phyloP scores from a whole-genome alignment of 31 red algal species.

The Asparagopsis taxiformis region DNA sequence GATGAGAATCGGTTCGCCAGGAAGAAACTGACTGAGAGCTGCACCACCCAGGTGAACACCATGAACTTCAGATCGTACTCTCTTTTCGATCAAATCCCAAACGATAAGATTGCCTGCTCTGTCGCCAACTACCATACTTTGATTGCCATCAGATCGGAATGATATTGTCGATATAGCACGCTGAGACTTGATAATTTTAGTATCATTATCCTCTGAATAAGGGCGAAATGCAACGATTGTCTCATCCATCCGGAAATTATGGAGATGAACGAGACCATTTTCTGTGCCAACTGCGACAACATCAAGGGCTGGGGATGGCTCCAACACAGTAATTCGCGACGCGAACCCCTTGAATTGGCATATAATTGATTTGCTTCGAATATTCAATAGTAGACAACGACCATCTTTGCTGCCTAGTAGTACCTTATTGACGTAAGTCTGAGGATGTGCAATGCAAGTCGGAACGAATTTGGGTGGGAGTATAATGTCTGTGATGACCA shows the following conservation, averaged over 20 bases:
- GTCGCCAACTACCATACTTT: constrained; percentile 71
- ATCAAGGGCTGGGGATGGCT: constrained; percentile 84
- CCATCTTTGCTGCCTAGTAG: constrained; percentile 77
- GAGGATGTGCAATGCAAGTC: constrained; percentile 63
- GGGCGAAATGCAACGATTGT: constrained; percentile 68
- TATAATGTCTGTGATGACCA: constrained; percentile 33
- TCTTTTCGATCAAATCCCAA: constrained; percentile 80
- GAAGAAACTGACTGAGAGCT: constrained; percentile 51
- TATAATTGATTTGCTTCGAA: constrained; percentile 53
- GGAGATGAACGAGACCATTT: constrained; percentile 59
- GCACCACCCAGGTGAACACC: constrained; percentile 77
- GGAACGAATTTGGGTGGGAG: constrained; percentile 46
- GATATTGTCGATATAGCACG: constrained; percentile 43
- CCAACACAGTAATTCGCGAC: constrained; percentile 51
- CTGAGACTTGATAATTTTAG: neutral
- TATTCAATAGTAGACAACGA: constrained; percentile 67
- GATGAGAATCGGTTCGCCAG: constrained; percentile 75
- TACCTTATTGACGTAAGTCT: constrained; percentile 91
- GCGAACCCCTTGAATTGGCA: constrained; percentile 58
- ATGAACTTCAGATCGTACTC: constrained; percentile 42
- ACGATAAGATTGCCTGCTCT: constrained; percentile 65
- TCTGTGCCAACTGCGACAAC: constrained; percentile 83
- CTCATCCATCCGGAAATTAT: constrained; percentile 70
- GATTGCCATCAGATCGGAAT: constrained; percentile 74
- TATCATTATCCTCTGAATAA: constrained; percentile 4